phyloP scores from a whole-genome alignment of 1,284 basidiomycete species.

The Ganoderma meredithae region DNA sequence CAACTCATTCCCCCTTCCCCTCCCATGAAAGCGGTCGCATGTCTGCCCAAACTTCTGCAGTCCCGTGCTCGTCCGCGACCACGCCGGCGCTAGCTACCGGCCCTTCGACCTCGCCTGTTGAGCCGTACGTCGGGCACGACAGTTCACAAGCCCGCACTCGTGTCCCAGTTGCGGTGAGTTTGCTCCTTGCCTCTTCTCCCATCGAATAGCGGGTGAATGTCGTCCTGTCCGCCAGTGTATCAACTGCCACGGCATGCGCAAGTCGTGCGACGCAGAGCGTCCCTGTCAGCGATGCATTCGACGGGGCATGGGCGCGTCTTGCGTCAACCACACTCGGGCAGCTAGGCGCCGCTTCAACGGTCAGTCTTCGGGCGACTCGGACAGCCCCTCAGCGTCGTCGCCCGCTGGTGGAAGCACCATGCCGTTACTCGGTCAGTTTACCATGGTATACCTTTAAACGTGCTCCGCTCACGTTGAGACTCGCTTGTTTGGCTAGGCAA shows the following conservation, averaged over 20 bases:
- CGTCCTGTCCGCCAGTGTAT: background rate
- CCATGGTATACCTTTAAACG: background rate
- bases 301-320: background rate
- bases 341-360: background rate
- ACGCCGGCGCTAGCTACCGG: background rate
- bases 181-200: too few species aligned
- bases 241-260: slow-evolving; percentile 6
- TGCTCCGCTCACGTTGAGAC: background rate
- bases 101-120: background rate
- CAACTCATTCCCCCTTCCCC: background rate
- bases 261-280: background rate
- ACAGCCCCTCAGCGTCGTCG: background rate
- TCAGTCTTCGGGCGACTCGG: background rate
- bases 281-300: slow-evolving; percentile 2
- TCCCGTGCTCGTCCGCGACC: background rate
- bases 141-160: background rate
- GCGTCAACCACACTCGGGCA: background rate
- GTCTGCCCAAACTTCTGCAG: background rate
- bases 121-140: background rate
- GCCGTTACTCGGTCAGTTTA: background rate
- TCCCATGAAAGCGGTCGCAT: background rate
- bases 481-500: background rate
- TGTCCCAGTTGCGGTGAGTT: background rate
- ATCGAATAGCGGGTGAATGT: background rate
- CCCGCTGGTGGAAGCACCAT: background rate